Evolutionary conservation across 148 eudicot species (phyloP).

Genomic region (Fagopyrum homotropicum): DNA sequence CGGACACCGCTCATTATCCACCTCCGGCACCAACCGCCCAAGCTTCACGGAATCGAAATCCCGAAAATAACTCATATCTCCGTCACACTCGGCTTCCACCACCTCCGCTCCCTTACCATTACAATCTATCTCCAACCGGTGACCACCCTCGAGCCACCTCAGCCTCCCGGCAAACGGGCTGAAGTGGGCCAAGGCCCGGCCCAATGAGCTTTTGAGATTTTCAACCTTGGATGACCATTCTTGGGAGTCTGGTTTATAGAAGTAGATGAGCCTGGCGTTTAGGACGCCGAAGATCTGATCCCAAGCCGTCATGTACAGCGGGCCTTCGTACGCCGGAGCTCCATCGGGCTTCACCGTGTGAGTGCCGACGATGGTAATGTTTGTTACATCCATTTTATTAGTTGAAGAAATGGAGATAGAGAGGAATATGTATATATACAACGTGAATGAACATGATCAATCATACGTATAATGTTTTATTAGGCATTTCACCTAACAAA

Average conservation of each 20-base stretch:
- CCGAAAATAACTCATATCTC: slow-evolving; percentile 20
- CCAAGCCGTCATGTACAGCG: background rate
- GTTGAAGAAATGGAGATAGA: background rate
- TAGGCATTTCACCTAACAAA: background rate
- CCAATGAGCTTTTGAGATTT: background rate
- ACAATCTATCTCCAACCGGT: slow-evolving; percentile 40
- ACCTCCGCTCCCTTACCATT: slow-evolving; percentile 35
- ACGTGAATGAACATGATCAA: background rate
- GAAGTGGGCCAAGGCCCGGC: background rate
- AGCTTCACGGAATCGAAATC: slow-evolving; percentile 22
- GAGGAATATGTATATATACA: background rate
- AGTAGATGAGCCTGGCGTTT: background rate
- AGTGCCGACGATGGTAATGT: background rate
- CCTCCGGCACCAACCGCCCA: slow-evolving; percentile 12
- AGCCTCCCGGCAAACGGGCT: background rate
- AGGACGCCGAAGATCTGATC: background rate
- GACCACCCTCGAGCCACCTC: background rate
- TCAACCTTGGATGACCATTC: background rate
- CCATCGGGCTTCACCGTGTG: background rate
- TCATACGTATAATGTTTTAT: background rate
- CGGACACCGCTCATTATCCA: slow-evolving; percentile 16
- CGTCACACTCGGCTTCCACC: slow-evolving; percentile 32
- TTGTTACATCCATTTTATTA: background rate
- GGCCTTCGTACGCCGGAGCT: background rate
- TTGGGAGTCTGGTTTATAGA: background rate